Percentiles rank a stretch among this genome's conserved stretches.
phyloP scores from a whole-genome alignment of 129 eudicot genomes.

The Mikania micrantha region DNA sequence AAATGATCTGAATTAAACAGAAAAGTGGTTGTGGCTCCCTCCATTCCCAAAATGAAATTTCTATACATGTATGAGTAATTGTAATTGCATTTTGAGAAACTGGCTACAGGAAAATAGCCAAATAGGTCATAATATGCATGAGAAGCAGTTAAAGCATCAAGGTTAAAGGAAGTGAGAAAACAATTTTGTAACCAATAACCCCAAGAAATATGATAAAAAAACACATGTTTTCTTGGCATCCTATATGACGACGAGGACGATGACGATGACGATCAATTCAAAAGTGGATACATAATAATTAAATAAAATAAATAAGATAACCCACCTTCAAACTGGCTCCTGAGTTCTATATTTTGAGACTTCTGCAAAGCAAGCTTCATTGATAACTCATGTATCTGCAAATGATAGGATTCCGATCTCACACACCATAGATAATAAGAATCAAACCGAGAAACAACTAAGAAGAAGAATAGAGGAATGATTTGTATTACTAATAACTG shows the following conservation, averaged over 20 bases:
- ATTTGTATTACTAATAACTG: too few relatives aligned
- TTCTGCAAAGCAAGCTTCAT: conserved; percentile 89
- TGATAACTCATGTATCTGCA: conserved; percentile 83
- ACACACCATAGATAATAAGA: too few relatives aligned
- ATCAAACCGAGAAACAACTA: too few relatives aligned
- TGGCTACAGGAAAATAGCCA: neutral
- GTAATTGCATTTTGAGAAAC: too few relatives aligned
- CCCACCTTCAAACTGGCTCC: conserved; percentile 84
- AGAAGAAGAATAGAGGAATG: too few relatives aligned
- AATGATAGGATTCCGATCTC: too few relatives aligned
- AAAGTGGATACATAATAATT: neutral
- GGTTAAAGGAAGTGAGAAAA: too few relatives aligned
- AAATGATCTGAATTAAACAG: neutral
- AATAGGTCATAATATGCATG: neutral
- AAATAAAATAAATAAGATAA: neutral
- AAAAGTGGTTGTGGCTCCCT: neutral
- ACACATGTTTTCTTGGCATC: too few relatives aligned
- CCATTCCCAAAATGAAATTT: neutral
- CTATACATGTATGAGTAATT: neutral
- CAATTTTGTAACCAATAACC: too few relatives aligned
- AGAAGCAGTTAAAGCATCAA: neutral
- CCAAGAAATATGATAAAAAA: too few relatives aligned
- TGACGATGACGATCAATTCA: too few relatives aligned
- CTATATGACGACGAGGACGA: too few relatives aligned
- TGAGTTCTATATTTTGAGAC: conserved; percentile 73